Base-by-base conservation (phyloP, 768 basidiomycete genomes). In the Hygrophorus russula region DNA sequence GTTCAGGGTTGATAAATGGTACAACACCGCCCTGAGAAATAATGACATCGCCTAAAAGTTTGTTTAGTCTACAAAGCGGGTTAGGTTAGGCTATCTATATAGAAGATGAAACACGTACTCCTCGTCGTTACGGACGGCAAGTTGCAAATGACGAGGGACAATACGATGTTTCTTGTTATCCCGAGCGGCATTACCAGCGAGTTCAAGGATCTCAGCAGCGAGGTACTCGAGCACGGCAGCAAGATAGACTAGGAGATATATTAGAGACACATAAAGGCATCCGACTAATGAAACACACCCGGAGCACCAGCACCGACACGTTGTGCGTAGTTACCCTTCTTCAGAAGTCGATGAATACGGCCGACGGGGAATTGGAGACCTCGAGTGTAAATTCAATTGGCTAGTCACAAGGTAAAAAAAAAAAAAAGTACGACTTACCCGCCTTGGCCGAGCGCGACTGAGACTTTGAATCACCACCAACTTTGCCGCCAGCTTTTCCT, bases 181-280 rank as follows among this genome's bases (percentile, higher is more conserved):
- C 47, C 80, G 74, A 39, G 85, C 83, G 29, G 78, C 76, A 53
- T 78, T 79, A 4, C 88, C 88, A 42, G 88, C 85, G 36, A 90
- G 69, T 61, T 91, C 88, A 41, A 90, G 74, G 55, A 92, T 79
- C 62, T 92, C 89, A 20, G 88, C 89, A 5, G 79, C 74, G 30
- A 92, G 73, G 60, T 92, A 91, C 62, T 91, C 89, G 19, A 91
- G 72, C 43, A 90, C 87, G 41, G 84, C 84, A 46, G 86, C 80
- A 46, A 88, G 75, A 63, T 87, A 89, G 39, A 88, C 88, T 81
- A 45, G 41, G 2, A 45, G 41, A 46, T 46, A 48, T 43, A 13
- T 41, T 24, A 17, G 18, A 18, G 13, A 15, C 39, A 7, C 18
- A 17, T 12, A 29, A 37, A 17, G 5, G 9, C 1, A 3, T 7